phyloP scores from a whole-genome alignment of 306 rosid genomes.

The Herpetospermum pedunculosum region DNA sequence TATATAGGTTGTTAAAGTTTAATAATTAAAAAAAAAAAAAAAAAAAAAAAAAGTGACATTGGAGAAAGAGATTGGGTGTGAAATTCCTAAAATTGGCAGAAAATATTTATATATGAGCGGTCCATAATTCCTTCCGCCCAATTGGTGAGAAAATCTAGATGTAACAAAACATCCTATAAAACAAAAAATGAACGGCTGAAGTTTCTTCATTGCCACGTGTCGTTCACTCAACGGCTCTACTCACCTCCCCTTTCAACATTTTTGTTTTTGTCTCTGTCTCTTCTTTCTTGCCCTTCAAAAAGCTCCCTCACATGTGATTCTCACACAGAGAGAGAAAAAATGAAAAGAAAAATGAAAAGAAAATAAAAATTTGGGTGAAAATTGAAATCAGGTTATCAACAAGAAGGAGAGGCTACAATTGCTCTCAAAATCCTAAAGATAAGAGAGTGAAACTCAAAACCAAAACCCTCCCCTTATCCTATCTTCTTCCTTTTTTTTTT shows the following conservation, averaged over 20 bases:
- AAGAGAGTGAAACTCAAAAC: conserved; percentile 12
- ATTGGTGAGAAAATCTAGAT: conserved; percentile 18
- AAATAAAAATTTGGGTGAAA: background rate
- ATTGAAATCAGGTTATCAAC: conserved; percentile 35
- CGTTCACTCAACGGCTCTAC: conserved; percentile 10
- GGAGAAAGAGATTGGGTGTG: background rate
- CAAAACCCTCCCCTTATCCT: conserved; percentile 54
- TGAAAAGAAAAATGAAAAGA: background rate
- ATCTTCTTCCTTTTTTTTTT: conserved; percentile 36
- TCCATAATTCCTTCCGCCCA: conserved; percentile 12
- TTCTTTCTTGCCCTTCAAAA: conserved; percentile 11
- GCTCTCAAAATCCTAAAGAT: conserved; percentile 46
- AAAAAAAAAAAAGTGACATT: background rate
- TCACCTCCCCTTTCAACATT: background rate
- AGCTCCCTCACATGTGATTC: conserved; percentile 6
- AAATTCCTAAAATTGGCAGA: background rate
- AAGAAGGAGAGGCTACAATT: conserved; percentile 41
- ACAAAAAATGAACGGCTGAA: conserved; percentile 37
- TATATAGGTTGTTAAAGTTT: background rate
- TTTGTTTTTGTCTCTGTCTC: conserved; percentile 15
- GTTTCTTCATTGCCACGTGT: conserved; percentile 30
- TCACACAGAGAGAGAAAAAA: background rate
- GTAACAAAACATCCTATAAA: conserved; percentile 29
- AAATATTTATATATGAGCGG: background rate
- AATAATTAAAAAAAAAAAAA: background rate